Base-by-base conservation (phyloP, 2,329 filamentous ascomycete genomes). In the Bertia moriformis region DNA sequence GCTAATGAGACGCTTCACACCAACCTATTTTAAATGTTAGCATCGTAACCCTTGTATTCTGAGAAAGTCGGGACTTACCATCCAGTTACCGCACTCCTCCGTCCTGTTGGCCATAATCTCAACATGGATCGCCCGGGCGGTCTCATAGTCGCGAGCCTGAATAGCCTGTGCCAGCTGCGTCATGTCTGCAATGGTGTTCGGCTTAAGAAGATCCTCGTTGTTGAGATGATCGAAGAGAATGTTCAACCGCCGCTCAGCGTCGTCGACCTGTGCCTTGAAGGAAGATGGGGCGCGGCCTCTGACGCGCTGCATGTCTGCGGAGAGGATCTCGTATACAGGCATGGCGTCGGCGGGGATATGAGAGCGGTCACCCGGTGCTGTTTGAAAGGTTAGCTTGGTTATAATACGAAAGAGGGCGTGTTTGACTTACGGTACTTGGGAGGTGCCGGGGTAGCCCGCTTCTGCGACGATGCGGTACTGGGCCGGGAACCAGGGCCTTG, bases 221-320 rank as follows among this genome's bases (percentile, higher is more conserved):
- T 96, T 98, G 37, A 98, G 68, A 57, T 95, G 87, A 54, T 98
- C 89, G 56, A 95, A 96, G n/a, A 98, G 66, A 38, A 95, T 78
- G 50, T 83, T 84, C 42, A 98, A 70, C 19, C 91, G 78, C 62
- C 94, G 94, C 56, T 94, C 85, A 2, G 88, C 91, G 55, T 96
- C 91, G 50, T 86, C 83, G 15, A 98, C 87, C 56, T 96, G 88
- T 13, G 78, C 71, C 45, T 84, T 80, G 62, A 91, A 95, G 14
- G 80, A 78, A n/a, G 80, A 67, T 14, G 91, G 91, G 1, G 91
- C 91, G 48, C 85, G 82, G 20, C 78, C 64, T 43, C 88, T 88
- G 40, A 98, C 83, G 22, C 87, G 83, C 50, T 89, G 79, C 75
- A 96, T 87, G 49, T 96, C 89, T 20, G 72, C 71, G 40, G 67